Conservation (phyloP, 306 rosid species). For the Myrica gale region DNA sequence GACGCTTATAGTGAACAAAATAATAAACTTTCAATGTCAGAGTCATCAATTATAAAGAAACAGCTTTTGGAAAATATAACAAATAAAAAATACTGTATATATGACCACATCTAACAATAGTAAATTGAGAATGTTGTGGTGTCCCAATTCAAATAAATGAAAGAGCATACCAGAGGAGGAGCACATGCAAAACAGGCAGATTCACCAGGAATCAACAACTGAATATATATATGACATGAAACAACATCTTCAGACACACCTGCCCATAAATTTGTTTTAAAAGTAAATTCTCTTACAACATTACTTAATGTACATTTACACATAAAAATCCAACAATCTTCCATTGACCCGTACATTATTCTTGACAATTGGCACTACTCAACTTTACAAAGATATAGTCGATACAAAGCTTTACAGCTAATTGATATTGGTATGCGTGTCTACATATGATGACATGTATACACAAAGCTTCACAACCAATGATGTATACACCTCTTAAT, state of each 20-base stretch:
- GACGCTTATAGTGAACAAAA: neutral
- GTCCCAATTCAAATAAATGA: slow-evolving; percentile 18
- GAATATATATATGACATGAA: slow-evolving; percentile 98
- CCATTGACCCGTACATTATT: slow-evolving; percentile 7
- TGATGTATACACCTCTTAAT: no score
- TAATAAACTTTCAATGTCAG: neutral
- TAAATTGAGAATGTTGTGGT: neutral
- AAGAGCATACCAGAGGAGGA: slow-evolving; percentile 79
- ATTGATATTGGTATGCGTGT: neutral
- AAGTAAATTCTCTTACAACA: slow-evolving; percentile 20
- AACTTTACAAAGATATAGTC: neutral
- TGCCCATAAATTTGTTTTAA: slow-evolving; percentile 38
- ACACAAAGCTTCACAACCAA: no score
- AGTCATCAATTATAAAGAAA: neutral
- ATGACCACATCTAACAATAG: neutral
- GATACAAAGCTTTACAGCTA: slow-evolving; percentile 11
- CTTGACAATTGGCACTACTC: neutral
- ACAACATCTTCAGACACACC: slow-evolving; percentile 99
- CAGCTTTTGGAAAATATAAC: neutral
- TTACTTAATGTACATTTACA: slow-evolving; percentile 14
- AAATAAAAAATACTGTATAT: slow-evolving; percentile 19
- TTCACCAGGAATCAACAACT: slow-evolving; percentile 90
- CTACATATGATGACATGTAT: neutral
- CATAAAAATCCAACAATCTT: slow-evolving; percentile 8
- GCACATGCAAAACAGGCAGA: slow-evolving; percentile 99